phyloP scores from a whole-genome alignment of 2,329 filamentous ascomycete species.

The Fusarium albosuccineum region DNA sequence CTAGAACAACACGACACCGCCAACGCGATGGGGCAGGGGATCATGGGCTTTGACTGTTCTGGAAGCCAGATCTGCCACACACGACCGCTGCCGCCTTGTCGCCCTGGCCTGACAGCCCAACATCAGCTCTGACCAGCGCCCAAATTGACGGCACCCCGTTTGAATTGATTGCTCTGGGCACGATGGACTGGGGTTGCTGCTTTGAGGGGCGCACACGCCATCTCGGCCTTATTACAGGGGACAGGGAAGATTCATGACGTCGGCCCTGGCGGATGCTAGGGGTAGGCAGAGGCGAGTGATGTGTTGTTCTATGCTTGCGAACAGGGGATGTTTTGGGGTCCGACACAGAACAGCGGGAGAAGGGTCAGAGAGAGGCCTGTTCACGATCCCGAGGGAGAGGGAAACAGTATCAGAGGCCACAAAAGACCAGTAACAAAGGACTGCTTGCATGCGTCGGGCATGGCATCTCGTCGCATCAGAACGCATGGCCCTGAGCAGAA shows the following conservation, averaged over 20 bases:
- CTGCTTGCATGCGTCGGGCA: constrained; percentile 33
- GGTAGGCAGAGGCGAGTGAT: constrained; percentile 30
- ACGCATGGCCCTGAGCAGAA: constrained; percentile 15
- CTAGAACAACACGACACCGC: constrained; percentile 40
- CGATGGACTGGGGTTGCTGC: constrained; percentile 24
- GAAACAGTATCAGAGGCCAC: constrained; percentile 36
- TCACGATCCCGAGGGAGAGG: constrained; percentile 44
- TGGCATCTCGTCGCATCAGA: constrained; percentile 21
- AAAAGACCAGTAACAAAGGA: constrained; percentile 25
- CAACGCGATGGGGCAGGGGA: constrained; percentile 35
- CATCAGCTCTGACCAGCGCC: constrained; percentile 41
- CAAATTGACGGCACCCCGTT: constrained; percentile 39
- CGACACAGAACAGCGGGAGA: constrained; percentile 36
- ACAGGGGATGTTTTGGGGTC: constrained; percentile 33
- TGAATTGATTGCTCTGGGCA: constrained; percentile 37
- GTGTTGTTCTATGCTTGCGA: constrained; percentile 38
- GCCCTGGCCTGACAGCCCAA: constrained; percentile 39
- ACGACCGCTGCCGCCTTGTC: constrained; percentile 32
- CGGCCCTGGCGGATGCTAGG: constrained; percentile 29
- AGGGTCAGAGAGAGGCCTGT: constrained; percentile 47
- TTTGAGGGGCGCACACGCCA: constrained; percentile 44
- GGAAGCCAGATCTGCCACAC: constrained; percentile 45
- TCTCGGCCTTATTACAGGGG: constrained; percentile 39
- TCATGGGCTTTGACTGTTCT: constrained; percentile 39
- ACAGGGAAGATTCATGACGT: constrained; percentile 45